A percentile compares a stretch with the other conserved stretches of the same genome.
Evolutionary conservation across 148 eudicot genomes (phyloP).

Genomic region (Chenopodium suecicum): DNA sequence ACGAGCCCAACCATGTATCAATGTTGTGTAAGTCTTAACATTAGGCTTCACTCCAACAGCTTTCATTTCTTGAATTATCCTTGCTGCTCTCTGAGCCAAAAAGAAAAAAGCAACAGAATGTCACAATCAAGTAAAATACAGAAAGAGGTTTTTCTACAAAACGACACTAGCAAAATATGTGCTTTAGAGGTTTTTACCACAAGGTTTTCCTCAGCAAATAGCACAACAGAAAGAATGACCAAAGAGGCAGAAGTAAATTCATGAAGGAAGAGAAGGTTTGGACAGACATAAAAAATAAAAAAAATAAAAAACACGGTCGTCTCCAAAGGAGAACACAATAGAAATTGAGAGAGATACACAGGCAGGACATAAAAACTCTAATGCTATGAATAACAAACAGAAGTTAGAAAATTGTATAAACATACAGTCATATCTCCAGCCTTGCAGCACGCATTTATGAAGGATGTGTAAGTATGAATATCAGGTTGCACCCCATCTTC

Average conservation of each 20-base stretch:
- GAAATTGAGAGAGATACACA: not conserved
- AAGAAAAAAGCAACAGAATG: slow-evolving; percentile 5
- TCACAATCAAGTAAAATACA: not conserved
- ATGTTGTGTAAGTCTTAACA: slow-evolving; percentile 79
- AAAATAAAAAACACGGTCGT: too few species aligned
- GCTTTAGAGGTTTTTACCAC: too few species aligned
- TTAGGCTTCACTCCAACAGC: slow-evolving; percentile 78
- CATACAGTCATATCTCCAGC: slow-evolving; percentile 98
- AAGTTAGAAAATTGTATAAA: slow-evolving; percentile 9
- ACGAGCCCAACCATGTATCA: slow-evolving; percentile 93
- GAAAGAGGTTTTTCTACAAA: not conserved
- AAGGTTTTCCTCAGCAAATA: not conserved
- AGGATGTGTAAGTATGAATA: slow-evolving; percentile 93
- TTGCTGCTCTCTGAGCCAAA: slow-evolving; percentile 59
- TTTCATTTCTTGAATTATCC: slow-evolving; percentile 74
- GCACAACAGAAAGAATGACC: not conserved
- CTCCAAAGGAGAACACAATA: too few species aligned
- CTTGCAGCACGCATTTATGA: slow-evolving; percentile 92
- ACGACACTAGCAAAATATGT: not conserved
- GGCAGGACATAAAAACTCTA: not conserved
- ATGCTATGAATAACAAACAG: not conserved
- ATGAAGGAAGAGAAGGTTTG: too few species aligned
- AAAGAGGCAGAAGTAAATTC: too few species aligned
- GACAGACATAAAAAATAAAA: too few species aligned
- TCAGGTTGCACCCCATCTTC: slow-evolving; percentile 86